A percentile compares a stretch with the other conserved stretches of the same genome.
These are phyloP conservation scores for Cladosporium sp. DNA, from an alignment of 2,329 filamentous ascomycete species.

Conservation along the genomic window DNA sequence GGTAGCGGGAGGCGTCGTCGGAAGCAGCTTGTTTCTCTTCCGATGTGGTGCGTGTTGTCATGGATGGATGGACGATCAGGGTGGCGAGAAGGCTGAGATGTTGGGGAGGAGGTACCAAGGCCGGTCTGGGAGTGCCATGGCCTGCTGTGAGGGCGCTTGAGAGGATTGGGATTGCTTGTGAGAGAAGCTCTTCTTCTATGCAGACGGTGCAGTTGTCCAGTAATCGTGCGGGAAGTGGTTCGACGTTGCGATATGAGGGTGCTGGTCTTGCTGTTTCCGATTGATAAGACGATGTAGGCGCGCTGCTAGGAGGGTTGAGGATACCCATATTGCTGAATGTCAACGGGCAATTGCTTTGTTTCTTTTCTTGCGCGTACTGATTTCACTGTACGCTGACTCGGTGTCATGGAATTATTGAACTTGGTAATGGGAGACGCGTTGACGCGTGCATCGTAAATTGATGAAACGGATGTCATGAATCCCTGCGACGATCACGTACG, in stretches of 20 bases:
- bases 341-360: no score
- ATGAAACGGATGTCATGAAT: background rate
- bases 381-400: background rate
- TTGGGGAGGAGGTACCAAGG: slow-evolving; percentile 63
- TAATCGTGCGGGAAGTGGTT: slow-evolving; percentile 57
- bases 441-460: no score
- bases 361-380: no score
- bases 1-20: slow-evolving; percentile 63
- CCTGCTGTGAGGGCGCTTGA: slow-evolving; percentile 59
- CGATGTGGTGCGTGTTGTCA: slow-evolving; percentile 68
- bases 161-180: slow-evolving; percentile 50
- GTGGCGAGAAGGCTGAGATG: slow-evolving; percentile 76
- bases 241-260: slow-evolving; percentile 14
- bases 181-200: slow-evolving; percentile 66
- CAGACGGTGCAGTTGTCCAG: slow-evolving; percentile 65
- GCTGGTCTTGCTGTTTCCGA: background rate
- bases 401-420: background rate
- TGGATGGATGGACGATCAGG: slow-evolving; percentile 73
- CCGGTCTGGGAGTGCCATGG: slow-evolving; percentile 41
- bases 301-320: background rate
- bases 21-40: slow-evolving; percentile 59
- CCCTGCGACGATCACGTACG: no score
- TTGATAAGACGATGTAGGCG: slow-evolving; percentile 5
- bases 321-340: background rate
- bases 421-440: no score